Evolutionary conservation across 768 basidiomycete genomes (phyloP).

Genomic region (Xerocomus brunneocitrinus): DNA sequence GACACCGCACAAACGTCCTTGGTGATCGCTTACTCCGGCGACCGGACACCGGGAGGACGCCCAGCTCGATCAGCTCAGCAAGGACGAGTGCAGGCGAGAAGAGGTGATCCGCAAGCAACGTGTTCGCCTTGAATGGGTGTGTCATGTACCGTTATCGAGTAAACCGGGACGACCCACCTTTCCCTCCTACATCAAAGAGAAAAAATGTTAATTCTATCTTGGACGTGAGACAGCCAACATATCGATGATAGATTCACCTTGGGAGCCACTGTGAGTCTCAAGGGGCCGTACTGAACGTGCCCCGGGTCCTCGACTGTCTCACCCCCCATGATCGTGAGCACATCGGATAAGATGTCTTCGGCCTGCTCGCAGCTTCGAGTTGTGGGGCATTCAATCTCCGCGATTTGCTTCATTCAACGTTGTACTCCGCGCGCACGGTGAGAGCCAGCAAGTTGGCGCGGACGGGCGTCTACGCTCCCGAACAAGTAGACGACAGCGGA

Average conservation of each 20-base stretch:
- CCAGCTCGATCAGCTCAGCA: slow-evolving; percentile 60
- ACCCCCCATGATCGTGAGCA: slow-evolving; percentile 48
- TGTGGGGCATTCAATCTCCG: slow-evolving; percentile 22
- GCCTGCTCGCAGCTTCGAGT: background rate
- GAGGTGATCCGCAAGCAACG: slow-evolving; percentile 66
- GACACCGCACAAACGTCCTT: background rate
- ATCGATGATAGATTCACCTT: slow-evolving; percentile 39
- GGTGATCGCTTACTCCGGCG: slow-evolving; percentile 36
- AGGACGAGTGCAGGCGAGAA: slow-evolving; percentile 68
- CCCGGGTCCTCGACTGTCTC: slow-evolving; percentile 40
- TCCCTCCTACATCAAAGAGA: slow-evolving; percentile 41
- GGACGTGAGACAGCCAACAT: background rate
- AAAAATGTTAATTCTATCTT: background rate
- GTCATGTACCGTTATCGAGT: slow-evolving; percentile 2
- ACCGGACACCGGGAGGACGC: slow-evolving; percentile 39
- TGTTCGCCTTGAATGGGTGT: slow-evolving; percentile 48
- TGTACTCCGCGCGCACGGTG: slow-evolving; percentile 12
- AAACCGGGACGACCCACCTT: slow-evolving; percentile 40
- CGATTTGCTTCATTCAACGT: slow-evolving; percentile 5
- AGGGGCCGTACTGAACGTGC: slow-evolving; percentile 48
- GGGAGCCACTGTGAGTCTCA: slow-evolving; percentile 50
- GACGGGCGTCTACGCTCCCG: background rate
- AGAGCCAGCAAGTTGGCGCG: background rate
- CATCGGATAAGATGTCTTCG: slow-evolving; percentile 53
- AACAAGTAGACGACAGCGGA: background rate